These are phyloP conservation scores for Abelmoschus esculentus DNA, from an alignment of 345 rosid species.

Conservation along the genomic window DNA sequence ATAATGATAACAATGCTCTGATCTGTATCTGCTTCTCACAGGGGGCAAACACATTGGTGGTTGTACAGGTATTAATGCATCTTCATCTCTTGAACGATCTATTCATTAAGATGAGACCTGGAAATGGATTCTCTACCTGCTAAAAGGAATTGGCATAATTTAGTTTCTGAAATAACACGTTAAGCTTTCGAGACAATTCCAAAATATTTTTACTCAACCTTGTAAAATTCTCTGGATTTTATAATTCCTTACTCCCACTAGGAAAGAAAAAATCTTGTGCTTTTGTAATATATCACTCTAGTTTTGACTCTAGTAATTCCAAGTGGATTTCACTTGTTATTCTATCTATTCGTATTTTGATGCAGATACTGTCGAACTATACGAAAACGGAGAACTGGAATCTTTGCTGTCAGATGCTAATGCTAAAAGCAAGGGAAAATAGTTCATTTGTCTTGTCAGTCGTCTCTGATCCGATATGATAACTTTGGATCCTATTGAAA, in stretches of 20 bases:
- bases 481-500: conserved; percentile 6
- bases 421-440: conserved; percentile 24
- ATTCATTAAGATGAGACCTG: neutral
- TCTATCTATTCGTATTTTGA: conserved; percentile 18
- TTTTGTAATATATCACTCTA: neutral
- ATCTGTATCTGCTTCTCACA: conserved; percentile 19
- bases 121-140: neutral
- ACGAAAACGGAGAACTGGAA: conserved; percentile 65
- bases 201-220: too few relatives aligned
- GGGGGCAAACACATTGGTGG: conserved; percentile 95
- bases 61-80: conserved; percentile 59
- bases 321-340: neutral
- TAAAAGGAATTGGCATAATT: neutral
- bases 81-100: neutral
- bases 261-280: too few relatives aligned
- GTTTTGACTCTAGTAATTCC: neutral
- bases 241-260: too few relatives aligned
- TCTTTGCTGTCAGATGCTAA: conserved; percentile 56
- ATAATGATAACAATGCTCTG: conserved; percentile 6
- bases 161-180: neutral
- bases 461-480: neutral
- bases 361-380: conserved; percentile 74
- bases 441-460: neutral
- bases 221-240: too few relatives aligned
- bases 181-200: too few relatives aligned